A percentile compares a stretch with the other conserved stretches of the same genome.
These are phyloP conservation scores for Ceratocystis cacaofunesta DNA, from an alignment of 2,329 filamentous ascomycete genomes.

Conservation along the genomic window DNA sequence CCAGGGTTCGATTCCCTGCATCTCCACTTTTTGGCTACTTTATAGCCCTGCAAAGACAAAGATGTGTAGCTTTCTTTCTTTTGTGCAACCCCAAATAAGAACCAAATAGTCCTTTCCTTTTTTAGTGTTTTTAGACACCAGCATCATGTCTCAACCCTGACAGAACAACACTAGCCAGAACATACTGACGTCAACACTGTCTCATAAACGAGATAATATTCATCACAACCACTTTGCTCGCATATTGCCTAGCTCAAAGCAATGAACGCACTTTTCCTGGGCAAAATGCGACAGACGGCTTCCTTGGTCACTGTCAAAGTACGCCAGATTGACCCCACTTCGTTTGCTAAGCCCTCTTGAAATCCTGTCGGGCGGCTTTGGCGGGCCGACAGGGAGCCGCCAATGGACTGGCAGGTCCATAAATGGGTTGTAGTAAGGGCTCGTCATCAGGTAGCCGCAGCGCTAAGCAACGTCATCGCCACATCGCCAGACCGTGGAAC, in stretches of 20 bases:
- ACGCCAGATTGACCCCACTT: not conserved
- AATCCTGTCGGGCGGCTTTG: not conserved
- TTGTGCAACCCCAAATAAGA: no score
- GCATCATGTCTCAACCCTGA: not conserved
- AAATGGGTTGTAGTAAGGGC: not conserved
- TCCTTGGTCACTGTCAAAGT: not conserved
- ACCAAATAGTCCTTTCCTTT: not conserved
- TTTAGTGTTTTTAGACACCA: not conserved
- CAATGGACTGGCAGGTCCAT: not conserved
- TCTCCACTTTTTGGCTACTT: not conserved
- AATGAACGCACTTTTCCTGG: no score
- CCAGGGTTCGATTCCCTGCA: constrained; percentile 11
- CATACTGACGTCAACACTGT: not conserved
- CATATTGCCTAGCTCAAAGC: not conserved
- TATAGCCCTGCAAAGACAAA: no score
- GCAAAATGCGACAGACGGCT: not conserved
- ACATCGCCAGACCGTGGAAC: not conserved
- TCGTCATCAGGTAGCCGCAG: not conserved
- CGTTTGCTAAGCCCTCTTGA: not conserved
- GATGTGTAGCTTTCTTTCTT: no score
- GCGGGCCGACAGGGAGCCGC: not conserved
- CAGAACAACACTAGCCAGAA: not conserved
- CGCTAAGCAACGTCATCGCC: constrained; percentile 1
- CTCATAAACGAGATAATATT: not conserved
- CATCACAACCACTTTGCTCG: not conserved